phyloP scores from a whole-genome alignment of 192 early-diverging fungal species.

The Backusella liffmaniae region DNA sequence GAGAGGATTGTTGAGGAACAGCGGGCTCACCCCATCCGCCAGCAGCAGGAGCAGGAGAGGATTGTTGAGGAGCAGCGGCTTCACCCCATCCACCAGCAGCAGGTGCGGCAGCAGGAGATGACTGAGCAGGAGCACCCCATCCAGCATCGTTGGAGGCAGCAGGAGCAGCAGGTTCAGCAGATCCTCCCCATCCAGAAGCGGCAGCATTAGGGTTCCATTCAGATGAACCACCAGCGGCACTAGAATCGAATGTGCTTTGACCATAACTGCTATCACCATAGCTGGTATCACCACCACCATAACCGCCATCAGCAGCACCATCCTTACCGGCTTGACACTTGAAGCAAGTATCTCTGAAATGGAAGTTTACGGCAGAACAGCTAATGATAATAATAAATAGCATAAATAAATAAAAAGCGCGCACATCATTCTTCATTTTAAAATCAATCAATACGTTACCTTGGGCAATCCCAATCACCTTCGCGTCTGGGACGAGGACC shows the following conservation, averaged over 20 bases:
- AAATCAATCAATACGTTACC: neutral
- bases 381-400: constrained; percentile 11
- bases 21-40: neutral
- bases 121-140: constrained; percentile 20
- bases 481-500: constrained; percentile 24
- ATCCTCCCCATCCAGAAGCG: constrained; percentile 27
- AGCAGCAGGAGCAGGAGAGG: neutral
- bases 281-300: constrained; percentile 12
- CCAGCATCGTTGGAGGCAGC: constrained; percentile 10
- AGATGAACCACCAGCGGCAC: constrained; percentile 14
- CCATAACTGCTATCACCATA: constrained; percentile 19
- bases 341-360: constrained; percentile 28
- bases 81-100: constrained; percentile 18
- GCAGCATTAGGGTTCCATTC: constrained; percentile 3
- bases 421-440: neutral
- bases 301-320: constrained; percentile 8
- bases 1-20: neutral
- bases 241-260: neutral
- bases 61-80: constrained; percentile 8
- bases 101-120: neutral
- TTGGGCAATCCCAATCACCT: constrained; percentile 35
- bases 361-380: constrained; percentile 26
- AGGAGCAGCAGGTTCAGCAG: neutral
- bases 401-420: neutral
- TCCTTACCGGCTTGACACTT: constrained; percentile 21